Evolutionary conservation across 2,329 filamentous ascomycete genomes (phyloP), one percentile per base, ranked within the genome.

Genomic region (Metarhizium sp.): DNA sequence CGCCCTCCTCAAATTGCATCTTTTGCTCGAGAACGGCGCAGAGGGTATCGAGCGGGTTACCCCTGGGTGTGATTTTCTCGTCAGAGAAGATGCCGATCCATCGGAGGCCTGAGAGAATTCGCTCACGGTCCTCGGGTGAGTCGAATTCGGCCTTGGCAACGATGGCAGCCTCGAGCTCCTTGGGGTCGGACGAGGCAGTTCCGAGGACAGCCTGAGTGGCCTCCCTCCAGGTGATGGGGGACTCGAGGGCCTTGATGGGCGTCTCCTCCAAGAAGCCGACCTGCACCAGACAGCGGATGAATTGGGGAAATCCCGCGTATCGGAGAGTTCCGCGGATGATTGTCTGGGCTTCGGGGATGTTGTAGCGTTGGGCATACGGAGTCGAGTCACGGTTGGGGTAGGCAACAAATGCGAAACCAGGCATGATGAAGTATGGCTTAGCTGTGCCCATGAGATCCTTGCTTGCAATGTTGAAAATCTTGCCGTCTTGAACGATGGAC

Each of bases 301-400:
- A 92, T 70, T 95, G 83, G 2, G 92, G 91, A 81, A 96, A 96
- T 48, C 92, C 91, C 62, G 83, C 79, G 77, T 94, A 97, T 62
- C 92, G 80, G 40, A 96, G 81, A 34, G 91, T 95, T 59, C 72
- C 89, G 52, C 90, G 82, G 69, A 96, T 78, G 65, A 96, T 83
- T 52, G 89, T 96, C 73, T 95, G 88, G 14, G 90, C 90, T 76
- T 97, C 92, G 52, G 92, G 91, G 67, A 96, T 96, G 72, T 83
- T 75, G 81, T 96, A 96, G 59, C 89, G 84, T 78, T 95, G 86
- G 68, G 84, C 86, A 83, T 94, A 97, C 8, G 82, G 79, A 16
- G 89, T 94, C 20, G 86, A 92, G 74, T 97, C 92, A 63, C 92
- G 81, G 83, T 97, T 97, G 56, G 88, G 88, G 75, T 97, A 97